Conservation (phyloP, 371 early-diverging fungal species). For the Enterospora canceri region DNA sequence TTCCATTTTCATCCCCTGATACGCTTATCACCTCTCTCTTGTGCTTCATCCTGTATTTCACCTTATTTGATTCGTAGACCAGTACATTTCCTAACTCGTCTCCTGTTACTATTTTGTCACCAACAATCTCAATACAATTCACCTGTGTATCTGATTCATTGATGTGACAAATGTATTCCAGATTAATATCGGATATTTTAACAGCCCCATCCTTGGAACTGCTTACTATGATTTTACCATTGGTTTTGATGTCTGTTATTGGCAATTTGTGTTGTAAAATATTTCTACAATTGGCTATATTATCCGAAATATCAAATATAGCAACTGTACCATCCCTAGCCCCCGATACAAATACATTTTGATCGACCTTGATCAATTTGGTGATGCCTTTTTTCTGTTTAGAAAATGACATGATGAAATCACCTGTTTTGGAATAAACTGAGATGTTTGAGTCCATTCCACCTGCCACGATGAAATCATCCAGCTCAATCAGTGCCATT, state of each 20-base stretch:
- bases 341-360: slow-evolving; percentile 64
- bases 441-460: slow-evolving; percentile 75
- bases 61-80: slow-evolving; percentile 55
- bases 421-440: slow-evolving; percentile 56
- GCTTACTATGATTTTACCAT: slow-evolving; percentile 63
- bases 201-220: slow-evolving; percentile 67
- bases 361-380: slow-evolving; percentile 66
- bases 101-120: slow-evolving; percentile 58
- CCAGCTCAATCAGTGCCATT: slow-evolving; percentile 75
- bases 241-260: slow-evolving; percentile 67
- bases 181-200: slow-evolving; percentile 56
- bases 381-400: slow-evolving; percentile 72
- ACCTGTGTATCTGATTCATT: slow-evolving; percentile 70
- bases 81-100: slow-evolving; percentile 59
- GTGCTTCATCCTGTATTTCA: slow-evolving; percentile 76
- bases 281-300: neutral
- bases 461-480: slow-evolving; percentile 74
- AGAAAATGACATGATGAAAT: slow-evolving; percentile 62
- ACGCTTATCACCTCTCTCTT: slow-evolving; percentile 89
- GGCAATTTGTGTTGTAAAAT: slow-evolving; percentile 60
- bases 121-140: slow-evolving; percentile 67
- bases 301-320: slow-evolving; percentile 66
- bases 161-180: slow-evolving; percentile 60
- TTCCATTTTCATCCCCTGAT: slow-evolving; percentile 74
- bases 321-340: slow-evolving; percentile 81